Evolutionary conservation across 345 rosid species (phyloP), one percentile per base, ranked within the genome.

Genomic region (Camelina sativa): DNA sequence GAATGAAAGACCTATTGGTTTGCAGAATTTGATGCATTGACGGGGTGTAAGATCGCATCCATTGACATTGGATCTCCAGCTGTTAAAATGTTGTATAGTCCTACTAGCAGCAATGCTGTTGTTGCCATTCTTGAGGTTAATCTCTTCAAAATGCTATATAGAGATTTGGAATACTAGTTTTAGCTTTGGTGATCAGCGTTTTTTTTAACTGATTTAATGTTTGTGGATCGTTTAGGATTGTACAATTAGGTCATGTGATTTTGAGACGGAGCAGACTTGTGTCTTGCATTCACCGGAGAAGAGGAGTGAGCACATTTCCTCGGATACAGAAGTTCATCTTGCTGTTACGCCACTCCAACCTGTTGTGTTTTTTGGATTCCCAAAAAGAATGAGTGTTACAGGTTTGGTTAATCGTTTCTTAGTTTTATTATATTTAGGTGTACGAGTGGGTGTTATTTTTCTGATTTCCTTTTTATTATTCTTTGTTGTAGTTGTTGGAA

Each of bases 201-300:
- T 28, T 38, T 28, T 48, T 23, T 7, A 7, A 37, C 25, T 63
- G 43, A 0, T 55, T 65, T 13, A 0, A 7, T 50, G 23, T 17
- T 40, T 56, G 8, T 28, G 41, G 40, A 20, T 69, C n/a, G 41
- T 77, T 67, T 81, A 92, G 99, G 99, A 95, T 81, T 92, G 99
- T 81, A 92, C 98, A 15, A 89, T 92, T 77, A 83, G 97, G 76
- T 89, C 96, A 2, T 95, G 98, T 83, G 97, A 95, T 80, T 89
- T 95, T 73, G 97, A 95, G 71, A 80, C 88, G 65, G 98, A 92
- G 83, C 97, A 90, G 79, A 95, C 91, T 62, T 95, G 88, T 73
- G 98, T 95, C 5, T 71, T 95, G 83, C 99, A 95, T 75, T 95
- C 99, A 37, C 97, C 98, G 44, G 97, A 95, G 80, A 95, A 86